Conservation (phyloP, 2,329 filamentous ascomycete genomes). For the Plenodomus biglobosus region DNA sequence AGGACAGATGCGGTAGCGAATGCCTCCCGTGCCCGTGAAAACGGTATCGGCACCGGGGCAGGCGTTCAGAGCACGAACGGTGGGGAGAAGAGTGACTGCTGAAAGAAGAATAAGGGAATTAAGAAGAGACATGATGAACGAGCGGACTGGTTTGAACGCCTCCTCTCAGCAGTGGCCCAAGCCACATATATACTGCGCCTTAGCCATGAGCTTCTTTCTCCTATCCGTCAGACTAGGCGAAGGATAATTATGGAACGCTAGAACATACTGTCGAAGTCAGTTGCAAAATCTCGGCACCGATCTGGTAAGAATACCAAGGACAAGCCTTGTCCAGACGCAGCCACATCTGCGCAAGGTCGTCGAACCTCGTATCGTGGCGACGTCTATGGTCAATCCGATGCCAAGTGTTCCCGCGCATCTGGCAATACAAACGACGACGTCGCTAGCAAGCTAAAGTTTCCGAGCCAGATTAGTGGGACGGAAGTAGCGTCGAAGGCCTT, state of each 20-base stretch:
- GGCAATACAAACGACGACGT: not conserved
- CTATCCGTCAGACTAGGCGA: not conserved
- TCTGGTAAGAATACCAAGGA: not conserved
- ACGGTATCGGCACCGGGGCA: constrained; percentile 23
- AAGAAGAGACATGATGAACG: constrained; percentile 17
- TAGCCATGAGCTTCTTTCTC: not conserved
- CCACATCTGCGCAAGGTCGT: not conserved
- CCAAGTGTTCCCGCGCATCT: not conserved
- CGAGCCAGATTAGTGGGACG: not conserved
- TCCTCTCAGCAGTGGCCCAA: not conserved
- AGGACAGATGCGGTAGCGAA: constrained; percentile 25
- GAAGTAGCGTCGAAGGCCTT: not conserved
- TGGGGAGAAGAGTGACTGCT: constrained; percentile 17
- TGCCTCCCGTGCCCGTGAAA: constrained; percentile 20
- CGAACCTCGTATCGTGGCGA: not conserved
- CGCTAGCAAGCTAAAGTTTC: not conserved
- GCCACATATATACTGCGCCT: constrained; percentile 6
- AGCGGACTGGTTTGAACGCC: constrained; percentile 7
- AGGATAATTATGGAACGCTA: not conserved
- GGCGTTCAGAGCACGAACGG: constrained; percentile 19
- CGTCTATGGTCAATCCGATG: not conserved
- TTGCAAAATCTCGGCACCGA: not conserved
- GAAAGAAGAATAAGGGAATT: constrained; percentile 15
- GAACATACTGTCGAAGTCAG: not conserved
- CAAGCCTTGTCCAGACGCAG: not conserved